Evolutionary conservation across 306 rosid species (phyloP), one percentile per base, ranked within the genome.

Genomic region (Vigna unguiculata): DNA sequence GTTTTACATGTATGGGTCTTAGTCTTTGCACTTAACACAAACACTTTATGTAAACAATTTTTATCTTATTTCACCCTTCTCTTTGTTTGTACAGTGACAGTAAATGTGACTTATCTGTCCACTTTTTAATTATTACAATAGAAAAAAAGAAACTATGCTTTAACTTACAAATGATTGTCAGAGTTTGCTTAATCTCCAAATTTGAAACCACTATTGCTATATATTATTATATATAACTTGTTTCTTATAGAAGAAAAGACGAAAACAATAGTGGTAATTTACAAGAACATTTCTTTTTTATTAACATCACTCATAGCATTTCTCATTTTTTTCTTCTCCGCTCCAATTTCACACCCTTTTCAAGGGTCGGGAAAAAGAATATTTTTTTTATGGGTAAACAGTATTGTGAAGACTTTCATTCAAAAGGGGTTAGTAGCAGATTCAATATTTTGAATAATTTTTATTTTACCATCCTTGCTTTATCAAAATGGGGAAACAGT

Each of bases 21-120:
- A 36, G 15, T 59, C 78, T 79, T 72, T 59, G 71, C 62, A 59
- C 75, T 24, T 6, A 69, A 62, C 72, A 71, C 9, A 38, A 28
- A 28, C 7, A 43, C 8, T 38, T 47, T 41, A 17, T 17, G 74
- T 3, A 40, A 53, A 41, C 41, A 28, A 25, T 24, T 28, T 9
- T 58, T 1, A 25, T 28, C 28, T 28, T 28, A 9, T 28, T 13
- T 25, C 64, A 58, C 28, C 38, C 38, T 57, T 57, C 9, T 3
- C 24, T 54, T 6, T 4, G 7, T 20, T 6, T 10, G 1, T 20
- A 21, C 1, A 54, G 16, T 21, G 1, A 14, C 8, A 4, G 16
- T 54, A 22, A 55, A 21, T 55, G 60, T 54, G 1, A 11, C 36
- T 57, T 24, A 24, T 13, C 38, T 57, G 20, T 24, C 19, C 28